Base-by-base conservation (phyloP, 352 stramenopile species). In the Hyaloperonospora arabidopsidis region DNA sequence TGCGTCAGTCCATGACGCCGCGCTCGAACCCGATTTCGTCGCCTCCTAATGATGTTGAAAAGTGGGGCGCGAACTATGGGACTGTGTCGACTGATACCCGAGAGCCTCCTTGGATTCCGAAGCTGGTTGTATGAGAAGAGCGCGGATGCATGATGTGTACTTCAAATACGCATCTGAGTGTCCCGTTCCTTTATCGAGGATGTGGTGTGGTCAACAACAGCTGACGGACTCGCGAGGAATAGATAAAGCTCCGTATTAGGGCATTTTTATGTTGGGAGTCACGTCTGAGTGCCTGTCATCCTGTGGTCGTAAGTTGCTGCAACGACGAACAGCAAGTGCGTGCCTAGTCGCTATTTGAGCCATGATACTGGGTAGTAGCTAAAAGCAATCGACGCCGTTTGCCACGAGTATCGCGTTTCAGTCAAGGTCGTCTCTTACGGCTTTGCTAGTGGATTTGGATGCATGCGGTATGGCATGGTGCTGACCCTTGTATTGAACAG, bases 1-100 rank as follows among this genome's bases (percentile, higher is more conserved):
- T 89, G 62, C 79, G 79, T 39, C 76, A 87, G 67, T 86, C 67
- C 35, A 87, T 85, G 64, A 87, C 79, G 28, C 79, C 79, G 29
- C 76, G 76, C 25, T 69, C 76, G 25, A 86, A 80, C 11, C 76
- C 79, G 11, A 69, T 86, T 56, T 61, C 52, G 15, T 67, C 66
- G 32, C 54, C 67, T 19, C 52, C 56, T 6, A 59, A 64, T 18
- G 29, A 47, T 22, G 67, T 23, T 32, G 49, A 62, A 14, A 63
- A 50, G 18, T 65, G 45, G 46, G 60, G 63, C 17, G 28, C 54
- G 1, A 71, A 50, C 45, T 84, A 84, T 34, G 73, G 73, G 21
- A 74, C 62, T 18, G 61, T 70, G 15, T 64, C 67, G 29, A 53
- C 43, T 6, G 62, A 44, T 41, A 46, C 48, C 17, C 58, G 65